phyloP scores from a whole-genome alignment of 805 yeast genomes.

The Monosporozyma siamensis region DNA sequence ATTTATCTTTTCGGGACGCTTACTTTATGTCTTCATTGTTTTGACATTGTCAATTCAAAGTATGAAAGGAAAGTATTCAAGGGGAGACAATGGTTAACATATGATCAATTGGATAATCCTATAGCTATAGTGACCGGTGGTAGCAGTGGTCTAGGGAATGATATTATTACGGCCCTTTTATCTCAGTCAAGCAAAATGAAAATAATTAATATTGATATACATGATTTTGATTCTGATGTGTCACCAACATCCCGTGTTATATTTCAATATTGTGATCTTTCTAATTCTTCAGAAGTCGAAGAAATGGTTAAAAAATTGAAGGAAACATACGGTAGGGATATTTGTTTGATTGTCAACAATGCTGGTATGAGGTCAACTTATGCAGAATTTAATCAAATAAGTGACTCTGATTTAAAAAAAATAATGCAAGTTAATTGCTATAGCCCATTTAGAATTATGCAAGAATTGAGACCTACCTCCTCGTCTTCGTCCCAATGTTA shows the following conservation, averaged over 20 bases:
- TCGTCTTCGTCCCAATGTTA: slow-evolving; percentile 53
- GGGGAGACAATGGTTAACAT: slow-evolving; percentile 4
- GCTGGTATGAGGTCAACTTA: slow-evolving; percentile 63
- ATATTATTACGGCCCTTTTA: slow-evolving; percentile 17
- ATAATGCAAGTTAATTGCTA: slow-evolving; percentile 53
- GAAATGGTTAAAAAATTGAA: slow-evolving; percentile 34
- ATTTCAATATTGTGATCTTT: slow-evolving; percentile 61
- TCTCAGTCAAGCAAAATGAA: slow-evolving; percentile 14
- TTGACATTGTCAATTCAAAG: slow-evolving; percentile 6
- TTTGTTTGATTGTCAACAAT: slow-evolving; percentile 67
- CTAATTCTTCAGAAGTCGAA: slow-evolving; percentile 36
- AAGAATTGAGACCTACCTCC: slow-evolving; percentile 38
- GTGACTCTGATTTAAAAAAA: slow-evolving; percentile 33
- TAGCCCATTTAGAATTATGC: slow-evolving; percentile 57
- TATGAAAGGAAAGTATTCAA: neutral
- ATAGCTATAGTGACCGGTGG: slow-evolving; percentile 31
- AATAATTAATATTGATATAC: slow-evolving; percentile 23
- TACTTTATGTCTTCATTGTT: slow-evolving; percentile 4
- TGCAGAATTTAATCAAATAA: slow-evolving; percentile 40
- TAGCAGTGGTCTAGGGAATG: slow-evolving; percentile 31
- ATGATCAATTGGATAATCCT: slow-evolving; percentile 4
- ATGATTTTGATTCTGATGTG: neutral
- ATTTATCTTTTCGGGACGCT: slow-evolving; percentile 10
- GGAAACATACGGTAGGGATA: slow-evolving; percentile 37
- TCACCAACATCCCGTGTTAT: slow-evolving; percentile 25